These are phyloP conservation scores for Fusarium agapanthi DNA, from an alignment of 2,329 filamentous ascomycete species.

Conservation along the genomic window DNA sequence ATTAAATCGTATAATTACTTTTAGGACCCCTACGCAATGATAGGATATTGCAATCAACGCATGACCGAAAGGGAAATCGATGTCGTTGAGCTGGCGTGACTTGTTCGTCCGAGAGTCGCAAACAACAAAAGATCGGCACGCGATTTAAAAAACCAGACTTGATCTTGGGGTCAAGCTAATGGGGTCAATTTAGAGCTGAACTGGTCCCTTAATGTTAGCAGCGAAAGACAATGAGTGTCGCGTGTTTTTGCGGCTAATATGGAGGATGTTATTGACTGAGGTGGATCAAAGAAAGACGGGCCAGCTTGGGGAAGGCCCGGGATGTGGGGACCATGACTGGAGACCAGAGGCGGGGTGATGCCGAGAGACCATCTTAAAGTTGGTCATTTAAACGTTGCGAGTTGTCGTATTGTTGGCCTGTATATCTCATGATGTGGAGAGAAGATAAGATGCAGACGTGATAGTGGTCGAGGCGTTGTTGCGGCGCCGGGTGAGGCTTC, in stretches of 20 bases:
- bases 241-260: conserved; percentile 44
- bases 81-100: conserved; percentile 7
- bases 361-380: conserved; percentile 24
- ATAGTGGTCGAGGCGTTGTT: conserved; percentile 18
- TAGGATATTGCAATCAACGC: conserved; percentile 28
- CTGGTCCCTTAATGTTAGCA: conserved; percentile 38
- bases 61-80: conserved; percentile 31
- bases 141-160: not conserved
- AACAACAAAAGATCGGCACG: conserved; percentile 14
- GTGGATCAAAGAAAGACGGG: conserved; percentile 40
- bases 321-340: conserved; percentile 41
- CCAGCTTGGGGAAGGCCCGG: conserved; percentile 38
- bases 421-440: conserved; percentile 12
- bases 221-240: conserved; percentile 35
- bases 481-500: conserved; percentile 10
- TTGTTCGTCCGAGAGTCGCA: conserved; percentile 2
- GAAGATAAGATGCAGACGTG: not conserved
- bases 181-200: conserved; percentile 16
- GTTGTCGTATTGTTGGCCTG: conserved; percentile 12
- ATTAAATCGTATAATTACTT: conserved; percentile 33
- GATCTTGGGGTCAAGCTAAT: conserved; percentile 24
- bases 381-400: conserved; percentile 26
- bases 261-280: conserved; percentile 13
- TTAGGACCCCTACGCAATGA: conserved; percentile 35
- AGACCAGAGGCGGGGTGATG: conserved; percentile 20